phyloP scores from a whole-genome alignment of 495 filamentous ascomycete species.

The Aspergillus sclerotioniger region DNA sequence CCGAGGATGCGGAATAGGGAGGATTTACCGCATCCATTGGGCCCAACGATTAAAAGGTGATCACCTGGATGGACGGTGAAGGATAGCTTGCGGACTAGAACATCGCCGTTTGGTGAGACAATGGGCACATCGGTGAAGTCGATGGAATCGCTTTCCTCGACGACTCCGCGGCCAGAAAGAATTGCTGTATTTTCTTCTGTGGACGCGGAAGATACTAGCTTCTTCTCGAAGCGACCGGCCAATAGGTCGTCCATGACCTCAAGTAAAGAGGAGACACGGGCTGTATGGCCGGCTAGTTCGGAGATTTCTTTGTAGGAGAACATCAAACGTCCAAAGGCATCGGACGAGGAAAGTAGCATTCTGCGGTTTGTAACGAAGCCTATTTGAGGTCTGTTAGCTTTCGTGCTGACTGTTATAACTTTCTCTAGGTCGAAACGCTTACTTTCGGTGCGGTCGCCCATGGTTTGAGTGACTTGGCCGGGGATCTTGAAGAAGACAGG shows the following conservation, averaged over 20 bases:
- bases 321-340: slow-evolving; percentile 96
- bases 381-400: slow-evolving; percentile 19
- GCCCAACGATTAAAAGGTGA: slow-evolving; percentile 91
- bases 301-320: slow-evolving; percentile 98
- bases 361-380: slow-evolving; percentile 90
- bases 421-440: slow-evolving; percentile 22
- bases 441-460: slow-evolving; percentile 91
- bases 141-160: slow-evolving; percentile 78
- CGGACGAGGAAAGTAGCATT: slow-evolving; percentile 85
- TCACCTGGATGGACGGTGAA: slow-evolving; percentile 84
- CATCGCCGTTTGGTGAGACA: slow-evolving; percentile 92
- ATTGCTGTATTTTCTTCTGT: slow-evolving; percentile 76
- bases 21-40: slow-evolving; percentile 96
- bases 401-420: not conserved
- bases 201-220: slow-evolving; percentile 82
- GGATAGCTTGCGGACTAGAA: slow-evolving; percentile 77
- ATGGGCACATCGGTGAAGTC: slow-evolving; percentile 92
- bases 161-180: slow-evolving; percentile 71
- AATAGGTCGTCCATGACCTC: slow-evolving; percentile 94
- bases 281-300: slow-evolving; percentile 91
- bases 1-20: slow-evolving; percentile 94
- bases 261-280: slow-evolving; percentile 81
- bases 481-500: slow-evolving; percentile 95
- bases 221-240: slow-evolving; percentile 88
- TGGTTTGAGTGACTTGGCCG: slow-evolving; percentile 64